Evolutionary conservation across 148 eudicot genomes (phyloP), one percentile per base, ranked within the genome.

Genomic region (Spergularia bocconei): DNA sequence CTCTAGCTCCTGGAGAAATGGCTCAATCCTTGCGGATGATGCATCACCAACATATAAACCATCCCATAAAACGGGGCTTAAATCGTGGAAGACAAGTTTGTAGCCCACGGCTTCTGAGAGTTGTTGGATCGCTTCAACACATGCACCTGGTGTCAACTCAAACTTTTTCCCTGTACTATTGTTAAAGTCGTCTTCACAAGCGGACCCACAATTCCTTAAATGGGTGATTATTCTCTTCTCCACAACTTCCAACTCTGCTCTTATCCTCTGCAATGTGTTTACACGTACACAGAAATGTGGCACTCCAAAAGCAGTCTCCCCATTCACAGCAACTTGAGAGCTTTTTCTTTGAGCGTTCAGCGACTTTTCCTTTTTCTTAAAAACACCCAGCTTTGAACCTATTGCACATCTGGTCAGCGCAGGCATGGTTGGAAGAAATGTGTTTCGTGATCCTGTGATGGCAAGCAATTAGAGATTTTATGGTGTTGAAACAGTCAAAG

Each of bases 141-240:
- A 88, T 76, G 90, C 91, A 70, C 85, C 74, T 48, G 93, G 92
- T 55, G 98, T 82, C 56, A 81, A 76, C 78, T 95, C 98, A 58
- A 95, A 89, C 69, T 85, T 90, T 78, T 90, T 95, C 7, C 86
- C 88, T 21, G 80, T 20, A 53, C 86, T 86, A 39, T 83, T 83
- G 69, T 96, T 86, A 58, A 91, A 87, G 78, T 95, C 94, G 75
- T 87, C 92, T 21, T 73, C 86, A 23, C 80, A 83, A 75, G 98
- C 98, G 20, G 96, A 90, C 84, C 87, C 94, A n/a, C 92, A 92
- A 75, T 92, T 95, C 63, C 97, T 83, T 86, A 92, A 79, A 72
- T 84, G 93, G 76, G 96, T 92, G 60, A 95, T 92, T 41, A 92
- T 86, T 84, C 91, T 86, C 71, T 92, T 90, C 77, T 92, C 97